Base-by-base conservation (phyloP, 2,329 filamentous ascomycete species). In the Cryphonectria naterciae region DNA sequence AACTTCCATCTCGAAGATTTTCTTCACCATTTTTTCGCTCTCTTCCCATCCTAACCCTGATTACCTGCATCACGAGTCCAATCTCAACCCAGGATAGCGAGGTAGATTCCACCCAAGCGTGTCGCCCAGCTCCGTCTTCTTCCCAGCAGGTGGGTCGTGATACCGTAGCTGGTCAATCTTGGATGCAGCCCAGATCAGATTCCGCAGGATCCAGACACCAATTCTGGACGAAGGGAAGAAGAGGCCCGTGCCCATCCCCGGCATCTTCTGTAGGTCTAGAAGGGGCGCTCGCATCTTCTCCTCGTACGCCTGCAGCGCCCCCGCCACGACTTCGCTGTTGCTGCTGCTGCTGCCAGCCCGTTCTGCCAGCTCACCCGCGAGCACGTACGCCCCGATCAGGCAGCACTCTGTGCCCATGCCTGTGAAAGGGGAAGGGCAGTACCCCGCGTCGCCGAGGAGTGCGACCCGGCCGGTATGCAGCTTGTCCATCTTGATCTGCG, bases 361-460 rank as follows among this genome's bases (percentile, higher is more conserved):
- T 37, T 76, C 75, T 35, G 77, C 75, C 15, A 87, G 77, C 77
- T 88, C 87, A 1, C 88, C 88, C 0, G 87, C 88, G 5, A 91
- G 79, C 1, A 88, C 77, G 74, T 89, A 90, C 0, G 86, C 86
- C 0, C 84, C 84, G 0, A 85, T 75, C 0, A 90, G 75, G 0
- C 83, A 82, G 0, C 80, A 74, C 1, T 83, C 84, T 0, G 86
- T 87, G 0, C 87, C 87, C 79, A 85, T 83, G 0, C 87, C 88
- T 0, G 83, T 85, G 2, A 84, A 73, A 0, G 83, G 81, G 0
- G 83, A 81, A 0, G 86, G 85, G 28, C 82, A 84, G 74, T 84
- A 85, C 0, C 78, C 87, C 2, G 88, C 85, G 73, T 91, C 88
- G 0, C 87, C 88, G 0, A 89, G 68, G 0, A 89, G 78, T 1